Evolutionary conservation across 768 basidiomycete genomes (phyloP).

Genomic region (Chalciporus chontae): DNA sequence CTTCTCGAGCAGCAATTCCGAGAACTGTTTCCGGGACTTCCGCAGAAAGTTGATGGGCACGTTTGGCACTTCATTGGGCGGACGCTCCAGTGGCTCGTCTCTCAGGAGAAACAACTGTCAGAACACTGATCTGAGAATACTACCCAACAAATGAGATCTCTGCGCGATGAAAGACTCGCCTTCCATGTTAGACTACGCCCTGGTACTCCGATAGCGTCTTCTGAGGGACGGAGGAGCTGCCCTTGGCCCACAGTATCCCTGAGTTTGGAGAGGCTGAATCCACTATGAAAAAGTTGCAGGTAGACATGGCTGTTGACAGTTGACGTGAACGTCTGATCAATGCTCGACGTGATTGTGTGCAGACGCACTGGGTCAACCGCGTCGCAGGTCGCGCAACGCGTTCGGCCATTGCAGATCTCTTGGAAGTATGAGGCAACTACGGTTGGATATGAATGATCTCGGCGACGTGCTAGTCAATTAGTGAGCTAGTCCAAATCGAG

Average conservation of each 20-base stretch:
- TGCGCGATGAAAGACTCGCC: slow-evolving; percentile 35
- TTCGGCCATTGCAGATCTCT: slow-evolving; percentile 21
- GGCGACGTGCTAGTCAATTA: no score
- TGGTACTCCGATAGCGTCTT: slow-evolving; percentile 45
- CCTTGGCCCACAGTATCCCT: slow-evolving; percentile 64
- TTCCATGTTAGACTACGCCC: slow-evolving; percentile 89
- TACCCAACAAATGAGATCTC: slow-evolving; percentile 11
- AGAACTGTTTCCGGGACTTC: slow-evolving; percentile 53
- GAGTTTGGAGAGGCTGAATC: slow-evolving; percentile 55
- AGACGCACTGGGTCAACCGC: slow-evolving; percentile 19
- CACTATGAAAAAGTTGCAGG: slow-evolving; percentile 48
- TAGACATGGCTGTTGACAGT: slow-evolving; percentile 36
- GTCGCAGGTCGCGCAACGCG: slow-evolving; percentile 22
- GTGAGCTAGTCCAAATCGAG: neutral
- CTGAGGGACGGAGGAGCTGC: slow-evolving; percentile 46
- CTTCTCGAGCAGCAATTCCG: slow-evolving; percentile 56
- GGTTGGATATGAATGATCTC: no score
- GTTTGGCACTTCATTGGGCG: slow-evolving; percentile 36
- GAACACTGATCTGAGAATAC: slow-evolving; percentile 17
- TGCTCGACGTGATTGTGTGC: neutral
- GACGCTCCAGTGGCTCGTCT: slow-evolving; percentile 59
- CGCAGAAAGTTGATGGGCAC: slow-evolving; percentile 43
- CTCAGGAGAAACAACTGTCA: slow-evolving; percentile 65
- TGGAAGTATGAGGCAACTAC: neutral
- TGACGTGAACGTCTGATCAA: slow-evolving; percentile 3